phyloP scores from a whole-genome alignment of 768 basidiomycete species.

The Hypsizygus marmoreus region DNA sequence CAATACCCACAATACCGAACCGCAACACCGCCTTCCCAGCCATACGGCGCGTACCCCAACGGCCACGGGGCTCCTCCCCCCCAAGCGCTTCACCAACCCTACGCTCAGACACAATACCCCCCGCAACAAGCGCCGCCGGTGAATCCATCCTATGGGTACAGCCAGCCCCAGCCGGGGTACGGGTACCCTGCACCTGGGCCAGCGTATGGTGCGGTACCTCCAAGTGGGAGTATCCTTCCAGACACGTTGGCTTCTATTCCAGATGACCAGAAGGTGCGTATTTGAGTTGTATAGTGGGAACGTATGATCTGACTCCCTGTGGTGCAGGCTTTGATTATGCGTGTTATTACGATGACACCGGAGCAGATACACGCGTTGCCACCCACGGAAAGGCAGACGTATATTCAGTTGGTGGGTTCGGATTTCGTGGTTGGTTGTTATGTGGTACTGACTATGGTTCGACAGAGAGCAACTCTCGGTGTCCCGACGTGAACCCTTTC shows the following conservation, averaged over 20 bases:
- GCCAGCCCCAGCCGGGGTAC: conserved; percentile 18
- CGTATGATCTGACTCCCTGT: conserved; percentile 1
- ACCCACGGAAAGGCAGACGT: conserved; percentile 70
- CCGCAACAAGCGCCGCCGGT: conserved; percentile 8
- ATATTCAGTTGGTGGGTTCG: conserved; percentile 77
- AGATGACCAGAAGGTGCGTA: conserved; percentile 65
- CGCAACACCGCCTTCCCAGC: conserved; percentile 30
- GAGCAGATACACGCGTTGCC: conserved; percentile 82
- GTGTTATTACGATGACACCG: conserved; percentile 58
- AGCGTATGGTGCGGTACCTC: conserved; percentile 21
- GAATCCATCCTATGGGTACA: conserved; percentile 18
- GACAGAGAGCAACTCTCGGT: conserved; percentile 42
- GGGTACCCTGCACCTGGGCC: conserved; percentile 22
- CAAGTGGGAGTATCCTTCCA: conserved; percentile 29
- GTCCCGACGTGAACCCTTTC: conserved; percentile 28
- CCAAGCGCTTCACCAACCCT: conserved; percentile 9
- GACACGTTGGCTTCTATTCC: conserved; percentile 61
- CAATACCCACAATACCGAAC: conserved; percentile 33
- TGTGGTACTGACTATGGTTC: conserved; percentile 3
- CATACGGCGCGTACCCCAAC: conserved; percentile 26
- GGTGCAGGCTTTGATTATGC: conserved; percentile 16
- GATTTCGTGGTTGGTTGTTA: background rate
- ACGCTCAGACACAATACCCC: conserved; percentile 11
- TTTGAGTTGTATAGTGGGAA: conserved; percentile 7
- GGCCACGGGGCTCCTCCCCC: conserved; percentile 17